A percentile compares a stretch with the other conserved stretches of the same genome.
These are phyloP conservation scores for Rauvolfia tetraphylla DNA, from an alignment of 257 asterid genomes.

Conservation along the genomic window DNA sequence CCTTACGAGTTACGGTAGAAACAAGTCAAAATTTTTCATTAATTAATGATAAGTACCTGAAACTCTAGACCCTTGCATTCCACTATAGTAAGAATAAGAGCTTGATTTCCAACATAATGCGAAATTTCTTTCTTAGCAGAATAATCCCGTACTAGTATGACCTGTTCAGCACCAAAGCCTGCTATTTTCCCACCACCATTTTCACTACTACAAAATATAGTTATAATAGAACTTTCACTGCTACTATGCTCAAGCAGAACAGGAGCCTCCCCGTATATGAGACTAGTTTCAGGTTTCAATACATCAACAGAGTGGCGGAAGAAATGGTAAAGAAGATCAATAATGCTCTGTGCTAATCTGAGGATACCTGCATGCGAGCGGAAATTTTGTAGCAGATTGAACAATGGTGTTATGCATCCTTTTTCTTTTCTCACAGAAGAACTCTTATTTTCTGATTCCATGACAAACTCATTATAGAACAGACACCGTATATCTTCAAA, in stretches of 20 bases:
- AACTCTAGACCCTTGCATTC: constrained; percentile 79
- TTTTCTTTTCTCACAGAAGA: constrained; percentile 17
- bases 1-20: too few species aligned
- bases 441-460: constrained; percentile 21
- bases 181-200: constrained; percentile 34
- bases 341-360: constrained; percentile 60
- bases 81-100: constrained; percentile 50
- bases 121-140: constrained; percentile 35
- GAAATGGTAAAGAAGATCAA: constrained; percentile 51
- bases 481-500: constrained; percentile 56
- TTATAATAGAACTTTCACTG: constrained; percentile 41
- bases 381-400: constrained; percentile 52
- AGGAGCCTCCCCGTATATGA: constrained; percentile 59
- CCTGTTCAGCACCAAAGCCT: constrained; percentile 69
- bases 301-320: constrained; percentile 35
- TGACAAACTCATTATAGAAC: constrained; percentile 49
- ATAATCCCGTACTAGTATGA: constrained; percentile 57
- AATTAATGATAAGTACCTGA: too few species aligned
- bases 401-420: constrained; percentile 40
- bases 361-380: constrained; percentile 68
- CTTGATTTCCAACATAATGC: constrained; percentile 41
- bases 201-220: constrained; percentile 46
- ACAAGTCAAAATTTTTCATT: too few species aligned
- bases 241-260: constrained; percentile 48
- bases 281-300: constrained; percentile 46